phyloP scores from a whole-genome alignment of 345 rosid species.

The Ceriops decandra region DNA sequence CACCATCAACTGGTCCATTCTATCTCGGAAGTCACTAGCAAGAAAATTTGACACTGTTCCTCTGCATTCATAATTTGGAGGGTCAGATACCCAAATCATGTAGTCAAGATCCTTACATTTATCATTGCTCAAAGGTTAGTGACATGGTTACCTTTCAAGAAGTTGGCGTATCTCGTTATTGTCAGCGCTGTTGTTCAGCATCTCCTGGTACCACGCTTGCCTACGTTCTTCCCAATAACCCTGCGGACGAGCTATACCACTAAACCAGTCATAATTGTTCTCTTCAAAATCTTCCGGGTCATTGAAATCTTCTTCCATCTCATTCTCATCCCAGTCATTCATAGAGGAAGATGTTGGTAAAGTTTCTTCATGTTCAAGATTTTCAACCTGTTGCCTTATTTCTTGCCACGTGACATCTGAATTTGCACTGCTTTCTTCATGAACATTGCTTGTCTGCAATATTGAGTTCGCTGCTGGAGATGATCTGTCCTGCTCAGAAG shows the following conservation, averaged over 20 bases:
- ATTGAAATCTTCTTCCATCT: conserved; percentile 19
- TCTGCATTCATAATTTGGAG: conserved; percentile 35
- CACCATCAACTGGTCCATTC: conserved; percentile 62
- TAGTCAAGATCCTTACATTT: background rate
- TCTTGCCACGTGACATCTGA: conserved; percentile 22
- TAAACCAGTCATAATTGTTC: conserved; percentile 52
- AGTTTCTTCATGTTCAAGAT: conserved; percentile 17
- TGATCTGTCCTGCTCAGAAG: background rate
- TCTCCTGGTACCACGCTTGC: conserved; percentile 67
- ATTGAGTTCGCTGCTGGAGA: background rate
- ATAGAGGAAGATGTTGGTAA: conserved; percentile 19
- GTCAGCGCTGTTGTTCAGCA: conserved; percentile 44
- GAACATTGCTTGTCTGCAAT: conserved; percentile 11
- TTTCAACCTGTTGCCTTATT: background rate
- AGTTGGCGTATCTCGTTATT: conserved; percentile 66
- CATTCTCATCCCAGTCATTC: conserved; percentile 42
- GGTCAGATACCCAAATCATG: conserved; percentile 5
- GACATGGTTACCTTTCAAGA: conserved; percentile 52
- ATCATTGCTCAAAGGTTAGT: background rate
- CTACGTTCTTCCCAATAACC: conserved; percentile 85
- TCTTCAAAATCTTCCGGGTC: conserved; percentile 18
- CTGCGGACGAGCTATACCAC: conserved; percentile 69
- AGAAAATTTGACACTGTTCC: conserved; percentile 73
- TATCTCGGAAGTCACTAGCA: conserved; percentile 58
- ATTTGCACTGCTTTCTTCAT: conserved; percentile 17